Evolutionary conservation across 2,329 filamentous ascomycete species (phyloP).

Genomic region (Fusarium transvaalense): DNA sequence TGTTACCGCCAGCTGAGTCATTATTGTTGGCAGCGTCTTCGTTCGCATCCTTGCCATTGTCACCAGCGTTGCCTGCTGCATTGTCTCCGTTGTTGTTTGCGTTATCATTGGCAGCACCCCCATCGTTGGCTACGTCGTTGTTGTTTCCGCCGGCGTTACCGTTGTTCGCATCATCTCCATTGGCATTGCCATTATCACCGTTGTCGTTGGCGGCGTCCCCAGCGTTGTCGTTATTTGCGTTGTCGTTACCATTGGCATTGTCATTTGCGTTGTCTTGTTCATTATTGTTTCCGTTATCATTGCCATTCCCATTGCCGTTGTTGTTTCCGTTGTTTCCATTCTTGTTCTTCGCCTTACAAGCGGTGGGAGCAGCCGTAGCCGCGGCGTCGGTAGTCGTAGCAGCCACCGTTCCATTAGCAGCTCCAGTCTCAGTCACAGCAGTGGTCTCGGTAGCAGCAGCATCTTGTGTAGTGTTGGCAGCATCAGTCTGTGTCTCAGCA

Average conservation of each 20-base stretch:
- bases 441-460: slow-evolving; percentile 7
- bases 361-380: neutral
- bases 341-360: neutral
- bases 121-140: neutral
- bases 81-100: neutral
- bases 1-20: neutral
- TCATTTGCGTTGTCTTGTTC: neutral
- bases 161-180: neutral
- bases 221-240: neutral
- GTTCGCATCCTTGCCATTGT: neutral
- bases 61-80: neutral
- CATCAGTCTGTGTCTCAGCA: neutral
- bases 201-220: neutral
- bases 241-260: neutral
- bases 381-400: neutral
- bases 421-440: neutral
- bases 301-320: neutral
- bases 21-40: neutral
- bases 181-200: neutral
- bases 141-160: neutral
- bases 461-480: neutral
- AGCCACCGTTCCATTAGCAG: neutral
- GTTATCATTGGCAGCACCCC: neutral
- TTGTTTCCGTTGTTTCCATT: neutral
- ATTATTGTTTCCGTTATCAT: neutral